A percentile compares a stretch with the other conserved stretches of the same genome.
phyloP scores from a whole-genome alignment of 169 alveolate species.

The Plasmodium vinckei region DNA sequence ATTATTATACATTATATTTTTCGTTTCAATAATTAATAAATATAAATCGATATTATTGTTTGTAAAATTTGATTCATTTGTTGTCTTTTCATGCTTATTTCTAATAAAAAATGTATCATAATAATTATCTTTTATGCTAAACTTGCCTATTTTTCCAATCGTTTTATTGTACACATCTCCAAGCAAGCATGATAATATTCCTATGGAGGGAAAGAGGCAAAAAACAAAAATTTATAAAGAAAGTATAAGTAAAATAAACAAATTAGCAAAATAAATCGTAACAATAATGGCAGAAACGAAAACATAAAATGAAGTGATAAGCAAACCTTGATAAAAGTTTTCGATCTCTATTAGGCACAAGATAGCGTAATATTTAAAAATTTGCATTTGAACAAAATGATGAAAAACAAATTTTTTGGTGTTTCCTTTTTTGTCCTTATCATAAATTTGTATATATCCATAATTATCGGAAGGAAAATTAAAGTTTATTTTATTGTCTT shows the following conservation, averaged over 20 bases:
- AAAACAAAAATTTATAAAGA: slow-evolving; percentile 2
- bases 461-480: slow-evolving; percentile 27
- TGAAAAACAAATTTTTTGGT: slow-evolving; percentile 21
- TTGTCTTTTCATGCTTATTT: background rate
- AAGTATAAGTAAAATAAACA: background rate
- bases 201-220: background rate
- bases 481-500: slow-evolving; percentile 27
- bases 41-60: slow-evolving; percentile 44
- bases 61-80: background rate
- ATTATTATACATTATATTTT: background rate
- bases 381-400: slow-evolving; percentile 33
- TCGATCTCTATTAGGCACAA: slow-evolving; percentile 42
- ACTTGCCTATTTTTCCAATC: slow-evolving; percentile 14
- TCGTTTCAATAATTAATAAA: slow-evolving; percentile 21
- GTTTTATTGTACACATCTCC: slow-evolving; percentile 58
- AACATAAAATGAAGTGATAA: background rate
- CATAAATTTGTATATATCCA: slow-evolving; percentile 46
- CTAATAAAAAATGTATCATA: slow-evolving; percentile 1
- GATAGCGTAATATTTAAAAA: slow-evolving; percentile 35
- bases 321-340: slow-evolving; percentile 29
- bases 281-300: background rate
- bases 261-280: background rate
- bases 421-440: slow-evolving; percentile 24
- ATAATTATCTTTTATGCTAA: slow-evolving; percentile 1
- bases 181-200: slow-evolving; percentile 39